Conservation (phyloP, 345 rosid genomes). For the Hirschfeldia incana region DNA sequence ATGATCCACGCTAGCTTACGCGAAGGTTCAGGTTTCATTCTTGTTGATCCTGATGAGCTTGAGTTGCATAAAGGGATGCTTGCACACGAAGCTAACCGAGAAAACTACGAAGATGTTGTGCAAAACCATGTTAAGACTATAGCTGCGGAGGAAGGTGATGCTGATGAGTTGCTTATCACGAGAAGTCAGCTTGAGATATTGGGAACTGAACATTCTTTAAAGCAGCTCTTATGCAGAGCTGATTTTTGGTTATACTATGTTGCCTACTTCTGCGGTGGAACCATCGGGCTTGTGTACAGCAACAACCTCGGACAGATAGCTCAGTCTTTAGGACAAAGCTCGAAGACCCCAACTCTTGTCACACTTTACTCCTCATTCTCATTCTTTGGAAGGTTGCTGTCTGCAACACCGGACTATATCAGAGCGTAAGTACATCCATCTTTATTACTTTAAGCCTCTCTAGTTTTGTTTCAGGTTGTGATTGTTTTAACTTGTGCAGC, state of each 20-base stretch:
- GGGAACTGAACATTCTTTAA: slow-evolving; percentile 70
- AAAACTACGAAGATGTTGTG: slow-evolving; percentile 35
- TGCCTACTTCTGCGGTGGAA: slow-evolving; percentile 88
- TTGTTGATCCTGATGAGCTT: slow-evolving; percentile 37
- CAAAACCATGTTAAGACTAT: slow-evolving; percentile 20
- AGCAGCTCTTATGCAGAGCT: slow-evolving; percentile 57
- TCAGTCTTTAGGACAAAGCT: too few relatives aligned
- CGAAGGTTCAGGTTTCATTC: slow-evolving; percentile 63
- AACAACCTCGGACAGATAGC: slow-evolving; percentile 76
- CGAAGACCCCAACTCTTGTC: too few relatives aligned
- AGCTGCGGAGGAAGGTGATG: slow-evolving; percentile 9
- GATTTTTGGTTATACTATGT: slow-evolving; percentile 89
- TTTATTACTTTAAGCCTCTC: too few relatives aligned
- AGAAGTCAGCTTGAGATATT: slow-evolving; percentile 60
- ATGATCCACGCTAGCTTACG: slow-evolving; percentile 62
- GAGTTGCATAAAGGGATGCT: slow-evolving; percentile 77
- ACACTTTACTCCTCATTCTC: too few relatives aligned
- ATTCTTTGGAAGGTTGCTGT: too few relatives aligned
- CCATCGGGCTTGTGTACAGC: slow-evolving; percentile 60
- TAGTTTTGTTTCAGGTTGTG: too few relatives aligned
- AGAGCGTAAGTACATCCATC: too few relatives aligned
- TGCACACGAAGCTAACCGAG: slow-evolving; percentile 46
- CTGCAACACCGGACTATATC: too few relatives aligned
- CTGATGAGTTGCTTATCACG: slow-evolving; percentile 44
- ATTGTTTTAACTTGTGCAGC: too few relatives aligned